Base-by-base conservation (phyloP, 2,329 filamentous ascomycete genomes). In the Fusarium sp. region DNA sequence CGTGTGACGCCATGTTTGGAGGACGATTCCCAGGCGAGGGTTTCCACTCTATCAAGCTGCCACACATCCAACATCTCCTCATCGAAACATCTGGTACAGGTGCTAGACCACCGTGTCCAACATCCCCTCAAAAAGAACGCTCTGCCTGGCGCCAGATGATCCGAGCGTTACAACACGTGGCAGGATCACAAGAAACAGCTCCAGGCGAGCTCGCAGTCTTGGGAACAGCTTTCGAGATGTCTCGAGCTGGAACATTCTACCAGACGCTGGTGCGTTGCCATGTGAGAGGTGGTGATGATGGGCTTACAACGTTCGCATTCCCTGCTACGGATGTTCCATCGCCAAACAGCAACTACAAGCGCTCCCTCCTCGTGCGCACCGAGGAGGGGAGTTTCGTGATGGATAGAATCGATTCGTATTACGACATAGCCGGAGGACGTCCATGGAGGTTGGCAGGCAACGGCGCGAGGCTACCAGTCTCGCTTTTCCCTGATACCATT, bases 1-100 rank as follows among this genome's bases (percentile, higher is more conserved):
- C 62, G 8, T 70, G 66, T 3, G 61, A 62, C n/a, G n/a, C n/a
- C 11, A 18, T 66, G 6, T 22, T 70, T 13, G 66, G 68, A 14
- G 20, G 11, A 0, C 52, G 47, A 38, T 27, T 38, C 11, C 20
- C 5, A 0, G 7, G 25, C 14, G 1, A 20, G 1, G 10, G 3
- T 9, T 70, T 40, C 4, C n/a, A 38, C 9, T 29, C 35, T 0
- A 29, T 38, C 3, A 16, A 4, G 1, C 14, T 69, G 13, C 66
- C 59, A 1, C 9, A 29, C 5, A 14, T 69, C 1, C 31, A 14
- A 7, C 16, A 18, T 6, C 42, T 69, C 0, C 68, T 65, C 18
- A 36, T 69, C 11, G 42, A 47, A 0, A 2, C 7, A 40, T 22
- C 14, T 0, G 60, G 35, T 0, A 8, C 13, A 1, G 13, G 4